These are phyloP conservation scores for Colletotrichum musicola DNA, from an alignment of 2,329 filamentous ascomycete genomes.

Conservation along the genomic window DNA sequence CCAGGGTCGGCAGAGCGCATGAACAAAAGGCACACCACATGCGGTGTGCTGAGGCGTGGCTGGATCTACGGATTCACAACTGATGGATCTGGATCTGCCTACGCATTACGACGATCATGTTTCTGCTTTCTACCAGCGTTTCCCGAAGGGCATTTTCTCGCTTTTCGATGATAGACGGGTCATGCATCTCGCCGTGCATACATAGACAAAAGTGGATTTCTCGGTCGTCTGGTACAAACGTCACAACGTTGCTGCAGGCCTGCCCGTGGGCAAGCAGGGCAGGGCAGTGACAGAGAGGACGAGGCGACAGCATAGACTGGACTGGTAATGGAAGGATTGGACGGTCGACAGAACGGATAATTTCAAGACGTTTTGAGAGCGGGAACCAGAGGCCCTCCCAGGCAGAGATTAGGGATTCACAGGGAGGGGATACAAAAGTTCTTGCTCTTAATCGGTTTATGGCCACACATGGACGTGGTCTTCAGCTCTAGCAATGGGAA, in stretches of 20 bases:
- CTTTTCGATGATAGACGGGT: constrained; percentile 53
- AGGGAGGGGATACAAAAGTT: constrained; percentile 45
- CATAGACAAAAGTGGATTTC: constrained; percentile 77
- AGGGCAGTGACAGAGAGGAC: constrained; percentile 46
- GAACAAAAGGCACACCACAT: constrained; percentile 27
- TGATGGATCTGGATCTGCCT: constrained; percentile 38
- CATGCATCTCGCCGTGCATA: constrained; percentile 52
- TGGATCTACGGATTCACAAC: constrained; percentile 38
- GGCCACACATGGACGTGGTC: constrained; percentile 40
- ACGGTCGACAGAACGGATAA: constrained; percentile 41
- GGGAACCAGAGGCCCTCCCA: constrained; percentile 53
- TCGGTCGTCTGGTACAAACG: constrained; percentile 65
- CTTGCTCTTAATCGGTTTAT: constrained; percentile 45
- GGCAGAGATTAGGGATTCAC: constrained; percentile 52
- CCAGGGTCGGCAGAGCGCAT: constrained; percentile 44
- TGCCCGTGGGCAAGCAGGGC: constrained; percentile 43
- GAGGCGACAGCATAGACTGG: constrained; percentile 40
- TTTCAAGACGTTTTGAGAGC: constrained; percentile 46
- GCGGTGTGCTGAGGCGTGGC: constrained; percentile 35
- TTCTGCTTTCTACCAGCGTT: constrained; percentile 51
- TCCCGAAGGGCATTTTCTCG: constrained; percentile 51
- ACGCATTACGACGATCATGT: constrained; percentile 48
- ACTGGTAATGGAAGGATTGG: constrained; percentile 41
- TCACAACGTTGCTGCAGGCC: constrained; percentile 44
- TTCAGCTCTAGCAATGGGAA: constrained; percentile 38